Base-by-base conservation (phyloP, 2,329 filamentous ascomycete species). In the Fusarium pininemorale region DNA sequence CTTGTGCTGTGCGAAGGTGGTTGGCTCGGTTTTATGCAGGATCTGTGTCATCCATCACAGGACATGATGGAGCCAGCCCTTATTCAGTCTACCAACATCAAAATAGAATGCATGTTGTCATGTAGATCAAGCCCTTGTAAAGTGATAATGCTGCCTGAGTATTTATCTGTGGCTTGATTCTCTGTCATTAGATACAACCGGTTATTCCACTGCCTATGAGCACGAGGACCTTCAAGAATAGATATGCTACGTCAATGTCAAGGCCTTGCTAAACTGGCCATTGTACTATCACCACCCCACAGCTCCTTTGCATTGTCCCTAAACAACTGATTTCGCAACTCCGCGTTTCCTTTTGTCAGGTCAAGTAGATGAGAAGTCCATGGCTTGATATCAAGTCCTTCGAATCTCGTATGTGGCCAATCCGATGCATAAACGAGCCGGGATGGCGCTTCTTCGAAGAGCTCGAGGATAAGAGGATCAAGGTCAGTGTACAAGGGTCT, bases 351-450 rank as follows among this genome's bases (percentile, higher is more conserved):
- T 1, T 30, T 18, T 7, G 56, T 59, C 20, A 59, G 18, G 3
- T 50, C 56, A 50, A 59, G 42, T 11, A 59, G 15, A 50, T 59
- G 56, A 0, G 42, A 50, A 2, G 56, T 59, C 56, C 56, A 59
- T 2, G 42, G 56, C 26, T 50, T 39, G 12, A 59, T 59, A 24
- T 59, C 56, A 2, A 59, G 32, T 20, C 56, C 42, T 5, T 59
- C 42, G 8, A 59, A 59, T 59, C 32, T 30, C 4, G 56, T 59
- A 14, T 59, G 56, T 2, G 56, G 56, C 56, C 56, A 59, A 9
- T 59, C 42, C 0, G 42, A 50, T 0, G 30, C 56, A 50, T 59
- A 59, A 15, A 50, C 56, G 0, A 59, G 20, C 6, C 24, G 32
- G 9, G 42, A 50, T 1, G 56, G 30, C 9, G 42, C 20, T 5